These are phyloP conservation scores for Termitomyces sp. DNA, from an alignment of 768 basidiomycete genomes.

Conservation along the genomic window DNA sequence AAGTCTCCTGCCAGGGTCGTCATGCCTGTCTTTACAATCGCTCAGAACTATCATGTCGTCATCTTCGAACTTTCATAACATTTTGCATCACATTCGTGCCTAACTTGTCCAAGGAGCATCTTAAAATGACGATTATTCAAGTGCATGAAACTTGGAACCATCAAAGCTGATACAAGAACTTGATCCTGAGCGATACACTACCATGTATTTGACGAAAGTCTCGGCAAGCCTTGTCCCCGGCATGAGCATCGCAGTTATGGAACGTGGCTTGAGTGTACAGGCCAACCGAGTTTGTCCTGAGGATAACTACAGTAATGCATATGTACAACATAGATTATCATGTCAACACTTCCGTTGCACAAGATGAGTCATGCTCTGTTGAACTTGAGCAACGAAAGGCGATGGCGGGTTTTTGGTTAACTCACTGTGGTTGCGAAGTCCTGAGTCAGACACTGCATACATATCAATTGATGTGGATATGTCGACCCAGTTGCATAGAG, in stretches of 20 bases:
- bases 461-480: constrained; percentile 8
- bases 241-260: not conserved
- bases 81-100: not conserved
- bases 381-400: not conserved
- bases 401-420: not conserved
- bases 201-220: not conserved
- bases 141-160: not conserved
- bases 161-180: not conserved
- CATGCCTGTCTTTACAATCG: not conserved
- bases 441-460: not conserved
- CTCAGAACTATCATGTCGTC: not conserved
- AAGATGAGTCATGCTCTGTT: not conserved
- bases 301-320: not conserved
- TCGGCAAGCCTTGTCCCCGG: not conserved
- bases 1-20: not conserved
- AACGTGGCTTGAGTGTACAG: not conserved
- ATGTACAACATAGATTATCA: not conserved
- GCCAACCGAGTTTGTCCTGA: not conserved
- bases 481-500: constrained; percentile 11
- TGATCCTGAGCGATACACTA: not conserved
- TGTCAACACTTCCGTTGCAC: not conserved
- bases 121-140: not conserved
- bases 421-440: not conserved
- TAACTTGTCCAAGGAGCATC: not conserved
- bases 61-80: not conserved